phyloP scores from a whole-genome alignment of 306 rosid genomes.

The Quercus bicolor region DNA sequence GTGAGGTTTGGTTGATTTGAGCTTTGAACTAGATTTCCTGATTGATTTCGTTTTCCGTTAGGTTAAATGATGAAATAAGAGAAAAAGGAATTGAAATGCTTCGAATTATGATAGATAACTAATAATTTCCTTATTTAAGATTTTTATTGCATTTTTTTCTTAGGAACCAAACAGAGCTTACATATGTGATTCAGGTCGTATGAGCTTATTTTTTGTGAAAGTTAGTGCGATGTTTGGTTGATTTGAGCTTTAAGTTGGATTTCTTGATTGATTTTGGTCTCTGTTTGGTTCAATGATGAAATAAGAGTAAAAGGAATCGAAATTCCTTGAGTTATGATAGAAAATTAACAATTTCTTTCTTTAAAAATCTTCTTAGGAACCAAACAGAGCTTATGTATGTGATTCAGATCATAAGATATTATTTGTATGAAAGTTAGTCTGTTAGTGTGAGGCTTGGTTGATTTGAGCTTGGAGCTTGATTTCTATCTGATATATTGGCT shows the following conservation, averaged over 20 bases:
- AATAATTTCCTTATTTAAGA: too few species aligned
- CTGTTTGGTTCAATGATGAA: not conserved
- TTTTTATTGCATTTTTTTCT: too few species aligned
- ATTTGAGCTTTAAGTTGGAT: not conserved
- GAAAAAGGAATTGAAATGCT: too few species aligned
- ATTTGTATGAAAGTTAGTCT: too few species aligned
- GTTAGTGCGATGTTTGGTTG: not conserved
- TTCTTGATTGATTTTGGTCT: not conserved
- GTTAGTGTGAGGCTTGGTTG: slow-evolving; percentile 3
- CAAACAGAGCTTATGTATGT: not conserved
- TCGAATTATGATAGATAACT: too few species aligned
- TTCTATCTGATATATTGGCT: not conserved
- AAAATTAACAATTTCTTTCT: not conserved
- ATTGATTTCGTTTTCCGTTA: not conserved
- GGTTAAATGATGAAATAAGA: not conserved
- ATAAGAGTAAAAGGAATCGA: not conserved
- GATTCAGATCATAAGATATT: not conserved
- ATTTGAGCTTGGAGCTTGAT: not conserved
- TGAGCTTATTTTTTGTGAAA: too few species aligned
- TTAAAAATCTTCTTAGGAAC: not conserved
- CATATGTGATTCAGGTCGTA: too few species aligned
- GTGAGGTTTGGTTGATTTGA: not conserved
- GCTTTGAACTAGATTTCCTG: slow-evolving; percentile 3
- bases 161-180: too few species aligned
- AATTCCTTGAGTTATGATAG: not conserved